Evolutionary conservation across 306 rosid species (phyloP).

Genomic region (Begonia peltatifolia): DNA sequence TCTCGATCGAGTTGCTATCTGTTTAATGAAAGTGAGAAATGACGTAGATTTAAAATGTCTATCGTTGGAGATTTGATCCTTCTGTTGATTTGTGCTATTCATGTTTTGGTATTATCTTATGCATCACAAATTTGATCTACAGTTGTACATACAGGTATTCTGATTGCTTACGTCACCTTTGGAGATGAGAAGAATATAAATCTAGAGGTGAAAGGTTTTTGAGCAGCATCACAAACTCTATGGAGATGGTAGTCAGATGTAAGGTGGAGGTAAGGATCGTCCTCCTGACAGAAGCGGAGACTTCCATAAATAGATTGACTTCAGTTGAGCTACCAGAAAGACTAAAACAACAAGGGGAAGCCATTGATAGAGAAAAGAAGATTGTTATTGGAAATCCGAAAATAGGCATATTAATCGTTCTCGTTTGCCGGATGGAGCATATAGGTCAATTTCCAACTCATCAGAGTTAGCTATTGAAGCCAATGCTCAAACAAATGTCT

Average conservation of each 20-base stretch:
- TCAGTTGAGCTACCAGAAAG: constrained; percentile 21
- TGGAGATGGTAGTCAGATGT: constrained; percentile 83
- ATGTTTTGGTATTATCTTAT: too few relatives aligned
- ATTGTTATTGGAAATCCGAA: constrained; percentile 17
- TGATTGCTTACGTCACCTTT: constrained; percentile 78
- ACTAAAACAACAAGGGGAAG: constrained; percentile 19
- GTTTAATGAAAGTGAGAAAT: too few relatives aligned
- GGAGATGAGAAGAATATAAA: constrained; percentile 57
- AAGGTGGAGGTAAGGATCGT: constrained; percentile 82
- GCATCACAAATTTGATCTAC: too few relatives aligned
- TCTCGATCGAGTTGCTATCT: too few relatives aligned
- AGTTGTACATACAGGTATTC: constrained; percentile 34
- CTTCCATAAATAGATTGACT: constrained; percentile 34
- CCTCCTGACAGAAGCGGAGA: constrained; percentile 56
- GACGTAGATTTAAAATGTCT: too few relatives aligned
- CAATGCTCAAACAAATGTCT: constrained; percentile 19
- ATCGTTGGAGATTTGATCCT: too few relatives aligned
- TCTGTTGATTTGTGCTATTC: too few relatives aligned
- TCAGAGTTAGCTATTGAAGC: constrained; percentile 48
- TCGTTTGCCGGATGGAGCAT: constrained; percentile 35
- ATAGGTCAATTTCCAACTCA: constrained; percentile 35
- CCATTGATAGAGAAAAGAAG: constrained; percentile 30
- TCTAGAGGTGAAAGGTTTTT: constrained; percentile 82
- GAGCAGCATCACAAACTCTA: constrained; percentile 90
- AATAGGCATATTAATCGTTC: constrained; percentile 39